Evolutionary conservation across 1,284 basidiomycete species (phyloP), one percentile per base, ranked within the genome.

Genomic region (Hemileia vastatrix): DNA sequence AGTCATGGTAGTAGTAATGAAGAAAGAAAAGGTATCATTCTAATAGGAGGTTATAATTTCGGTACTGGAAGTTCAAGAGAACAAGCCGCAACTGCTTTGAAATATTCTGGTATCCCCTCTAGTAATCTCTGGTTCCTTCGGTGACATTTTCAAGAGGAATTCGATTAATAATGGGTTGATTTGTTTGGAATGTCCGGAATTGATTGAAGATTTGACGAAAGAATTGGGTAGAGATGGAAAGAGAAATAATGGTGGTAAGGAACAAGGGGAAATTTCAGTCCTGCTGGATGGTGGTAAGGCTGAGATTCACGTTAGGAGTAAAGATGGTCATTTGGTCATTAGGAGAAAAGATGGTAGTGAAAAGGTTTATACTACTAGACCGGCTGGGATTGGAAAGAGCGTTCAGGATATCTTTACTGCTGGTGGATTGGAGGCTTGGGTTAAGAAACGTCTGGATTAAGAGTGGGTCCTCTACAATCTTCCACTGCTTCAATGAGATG

Each of bases 61-160:
- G 94, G 94, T 67, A 98, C 94, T 0, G 94, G 94, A 6, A 94
- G 90, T 0, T 96, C 92, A 18, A 86, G 94, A 55, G 94, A 98
- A 77, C 94, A 98, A 77, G 94, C 94, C 1, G 94, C 94, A 13
- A 98, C 94, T 0, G 93, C 94, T 1, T 85, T 98, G 69, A 92
- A 94, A 76, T 84, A 93, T 19, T 88, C 93, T 0, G 92, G 94
- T 6, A 80, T 98, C 6, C 91, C 27, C 92, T 0, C 80, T 96
- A 55, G 92, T 98, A 60, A 83, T 98, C 64, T 91, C 91, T 32
- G 94, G 92, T 47, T 93, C 90, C 27, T 98, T 98, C 72, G 94
- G 94, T n/a, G 94, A 98, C 77, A 97, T 97, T 70, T 98, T 95
- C 82, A 96, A 97, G 80, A 86, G 94, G 33, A 98, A 98, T 76